Base-by-base conservation (phyloP, 2,329 filamentous ascomycete species). In the Calonectria fujianensis region DNA sequence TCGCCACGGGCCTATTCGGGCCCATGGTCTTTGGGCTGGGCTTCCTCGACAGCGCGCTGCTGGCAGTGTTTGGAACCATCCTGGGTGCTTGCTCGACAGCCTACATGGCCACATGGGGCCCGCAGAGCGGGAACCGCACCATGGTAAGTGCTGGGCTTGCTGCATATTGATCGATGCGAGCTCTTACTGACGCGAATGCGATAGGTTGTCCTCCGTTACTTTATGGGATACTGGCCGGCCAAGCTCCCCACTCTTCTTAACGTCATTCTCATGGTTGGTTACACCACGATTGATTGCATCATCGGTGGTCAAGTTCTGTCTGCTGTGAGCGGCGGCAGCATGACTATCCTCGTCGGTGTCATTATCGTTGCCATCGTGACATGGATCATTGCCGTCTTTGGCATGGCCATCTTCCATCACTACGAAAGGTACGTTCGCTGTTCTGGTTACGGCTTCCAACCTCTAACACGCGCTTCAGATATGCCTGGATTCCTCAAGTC, bases 281-380 rank as follows among this genome's bases (percentile, higher is more conserved):
- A 95, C 92, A 93, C 93, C 6, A 89, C 93, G 0, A 92, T 96
- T 77, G 96, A 97, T 81, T 90, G 91, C 70, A 96, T 97, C 76
- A 94, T 96, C 20, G 95, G 94, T 24, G 94, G 94, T 0, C 93
- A 96, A 83, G 89, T 96, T 9, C 89, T 97, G 78, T 89, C 95
- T 72, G 93, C 94, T 0, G 92, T 96, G 59, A 96, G 95, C 82
- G 82, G 84, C 59, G 82, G 81, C 6, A 84, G 90, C 65, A 91
- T 96, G 77, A 93, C 94, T 9, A 93, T 94, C 59, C 93, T 88
- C 81, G 94, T 93, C 1, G 94, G 94, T 27, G 94, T 97, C 75
- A 85, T 96, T 50, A 90, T 96, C 76, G 94, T 96, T 77, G 91
- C 93, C 59, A 88, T 96, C 76, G 93, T 92, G n/a, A 90, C 94